Evolutionary conservation across 306 rosid species (phyloP), one percentile per base, ranked within the genome.

Genomic region (Acacia confusa): DNA sequence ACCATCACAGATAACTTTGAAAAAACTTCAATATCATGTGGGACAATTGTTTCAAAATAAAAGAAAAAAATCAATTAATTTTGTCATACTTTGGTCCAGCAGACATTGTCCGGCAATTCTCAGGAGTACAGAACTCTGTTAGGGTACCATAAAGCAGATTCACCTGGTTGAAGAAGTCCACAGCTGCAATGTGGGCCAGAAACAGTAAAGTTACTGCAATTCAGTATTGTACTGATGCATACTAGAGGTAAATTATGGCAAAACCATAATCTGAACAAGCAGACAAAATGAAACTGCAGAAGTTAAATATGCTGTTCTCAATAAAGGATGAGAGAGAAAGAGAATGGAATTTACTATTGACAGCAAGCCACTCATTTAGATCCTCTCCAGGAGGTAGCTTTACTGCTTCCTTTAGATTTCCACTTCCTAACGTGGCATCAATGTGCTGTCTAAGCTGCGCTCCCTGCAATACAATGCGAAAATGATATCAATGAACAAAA

Each of bases 101-200:
- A 84, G 97, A 91, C 99, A 96, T 96, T 73, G 99, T 96, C 72
- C 97, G 97, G 78, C 99, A 96, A 88, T 86, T 94, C 86, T 96
- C 97, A 9, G 98, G 83, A 79, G 97, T 96, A 77, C 98, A 96
- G 90, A 96, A 96, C 86, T 93, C 99, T 71, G 97, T 96, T 86
- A 96, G 98, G 86, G 99, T 96, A 71, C 98, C 98, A 84, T 84
- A 96, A 41, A 96, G 95, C 89, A 96, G 93, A 90, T 96, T 94
- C 94, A 93, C 98, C 90, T 96, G 99, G 87, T 96, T 96, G 95
- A 96, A 96, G 89, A 96, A 96, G 90, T 96, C 99, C 76, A 96
- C 99, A 81, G 98, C 98, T 96, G 97, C 82, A 89, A 85, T 74
- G 60, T 43, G 25, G 48, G 20, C 57, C 58, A 43, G 28, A 71